Conservation (phyloP, 352 stramenopile species). For the Globisporangium mamillatum region DNA sequence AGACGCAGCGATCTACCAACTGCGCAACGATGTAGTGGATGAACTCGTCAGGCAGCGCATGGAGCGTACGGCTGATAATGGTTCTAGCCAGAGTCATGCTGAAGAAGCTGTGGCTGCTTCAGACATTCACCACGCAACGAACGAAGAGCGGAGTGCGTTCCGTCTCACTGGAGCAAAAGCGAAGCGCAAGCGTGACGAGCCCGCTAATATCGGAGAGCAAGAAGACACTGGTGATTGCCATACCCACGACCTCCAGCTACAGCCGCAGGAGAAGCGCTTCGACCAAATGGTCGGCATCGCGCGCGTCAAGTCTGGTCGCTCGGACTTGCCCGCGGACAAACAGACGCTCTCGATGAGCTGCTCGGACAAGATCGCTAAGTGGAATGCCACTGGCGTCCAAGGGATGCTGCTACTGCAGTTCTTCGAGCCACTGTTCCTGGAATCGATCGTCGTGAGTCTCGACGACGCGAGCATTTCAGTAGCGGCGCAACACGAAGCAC, state of each 20-base stretch:
- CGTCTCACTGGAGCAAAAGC: slow-evolving; percentile 65
- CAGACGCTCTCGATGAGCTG: slow-evolving; percentile 92
- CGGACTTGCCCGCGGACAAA: slow-evolving; percentile 83
- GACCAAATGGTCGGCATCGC: slow-evolving; percentile 72
- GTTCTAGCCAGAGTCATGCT: too few species aligned
- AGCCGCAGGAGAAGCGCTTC: slow-evolving; percentile 42
- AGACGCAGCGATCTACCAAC: slow-evolving; percentile 91
- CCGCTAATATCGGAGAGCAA: slow-evolving; percentile 1
- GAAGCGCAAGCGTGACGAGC: slow-evolving; percentile 28
- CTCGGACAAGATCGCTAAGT: slow-evolving; percentile 92
- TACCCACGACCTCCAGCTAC: background rate
- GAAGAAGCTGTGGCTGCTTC: background rate
- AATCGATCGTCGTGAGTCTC: slow-evolving; percentile 44
- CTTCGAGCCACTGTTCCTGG: slow-evolving; percentile 55
- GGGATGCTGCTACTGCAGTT: slow-evolving; percentile 66
- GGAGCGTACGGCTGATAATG: slow-evolving; percentile 13
- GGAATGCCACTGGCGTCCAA: slow-evolving; percentile 81
- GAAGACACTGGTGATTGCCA: background rate
- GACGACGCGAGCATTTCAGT: slow-evolving; percentile 37
- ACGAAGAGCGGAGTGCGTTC: slow-evolving; percentile 40
- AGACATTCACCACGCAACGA: background rate
- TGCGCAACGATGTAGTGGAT: slow-evolving; percentile 72
- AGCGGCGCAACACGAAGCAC: slow-evolving; percentile 35
- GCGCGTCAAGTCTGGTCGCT: slow-evolving; percentile 90
- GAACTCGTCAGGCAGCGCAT: slow-evolving; percentile 46